Evolutionary conservation across 163 green algal genomes (phyloP).

Genomic region (Volvox carteri): DNA sequence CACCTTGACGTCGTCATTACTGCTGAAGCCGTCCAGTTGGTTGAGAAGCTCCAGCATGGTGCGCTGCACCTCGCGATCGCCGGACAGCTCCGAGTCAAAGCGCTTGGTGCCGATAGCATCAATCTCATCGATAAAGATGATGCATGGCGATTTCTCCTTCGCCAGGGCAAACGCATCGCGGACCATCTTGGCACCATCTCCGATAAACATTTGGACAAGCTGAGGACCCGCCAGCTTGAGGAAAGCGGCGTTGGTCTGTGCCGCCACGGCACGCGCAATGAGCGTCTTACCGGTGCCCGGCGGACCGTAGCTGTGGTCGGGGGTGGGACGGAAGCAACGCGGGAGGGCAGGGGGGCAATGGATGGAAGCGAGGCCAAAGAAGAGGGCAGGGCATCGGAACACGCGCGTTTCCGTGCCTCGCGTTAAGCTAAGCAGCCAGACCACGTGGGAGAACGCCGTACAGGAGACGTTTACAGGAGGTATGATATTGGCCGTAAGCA

Average conservation of each 20-base stretch:
- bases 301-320: constrained; percentile 83
- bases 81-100: constrained; percentile 95
- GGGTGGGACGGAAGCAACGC: too few species aligned
- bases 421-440: too few species aligned
- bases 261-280: constrained; percentile 95
- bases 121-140: constrained; percentile 99
- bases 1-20: constrained; percentile 96
- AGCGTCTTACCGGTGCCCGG: constrained; percentile 81
- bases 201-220: constrained; percentile 99
- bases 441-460: too few species aligned
- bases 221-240: constrained; percentile 98
- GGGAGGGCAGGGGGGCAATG: background rate
- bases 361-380: background rate
- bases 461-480: too few species aligned
- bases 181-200: constrained; percentile 99
- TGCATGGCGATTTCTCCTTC: constrained; percentile 98
- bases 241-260: constrained; percentile 98
- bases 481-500: too few species aligned
- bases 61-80: constrained; percentile 98
- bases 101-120: constrained; percentile 98
- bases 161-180: constrained; percentile 97
- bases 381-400: background rate
- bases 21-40: constrained; percentile 98
- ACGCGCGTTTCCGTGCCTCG: too few species aligned
- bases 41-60: constrained; percentile 99